These are phyloP conservation scores for Verticillium longisporum DNA, from an alignment of 2,329 filamentous ascomycete species.

Conservation along the genomic window DNA sequence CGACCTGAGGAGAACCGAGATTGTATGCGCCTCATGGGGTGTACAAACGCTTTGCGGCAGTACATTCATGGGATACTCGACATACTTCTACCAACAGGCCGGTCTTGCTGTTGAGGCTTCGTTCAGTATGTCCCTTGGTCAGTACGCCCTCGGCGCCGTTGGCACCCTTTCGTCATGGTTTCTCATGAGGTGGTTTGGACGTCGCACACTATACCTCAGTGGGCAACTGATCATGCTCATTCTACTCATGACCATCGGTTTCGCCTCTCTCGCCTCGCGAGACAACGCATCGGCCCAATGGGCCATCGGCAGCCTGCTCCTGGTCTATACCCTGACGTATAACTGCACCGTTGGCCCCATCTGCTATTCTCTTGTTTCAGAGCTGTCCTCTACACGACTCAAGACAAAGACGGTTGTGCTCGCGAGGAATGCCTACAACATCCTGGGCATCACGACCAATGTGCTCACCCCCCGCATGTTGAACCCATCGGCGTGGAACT, in stretches of 20 bases:
- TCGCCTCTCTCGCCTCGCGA: conserved; percentile 33
- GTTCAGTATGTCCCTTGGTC: conserved; percentile 32
- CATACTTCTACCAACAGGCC: conserved; percentile 36
- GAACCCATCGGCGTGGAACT: conserved; percentile 37
- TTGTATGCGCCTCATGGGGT: conserved; percentile 31
- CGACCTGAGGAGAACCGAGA: conserved; percentile 38
- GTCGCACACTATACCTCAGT: conserved; percentile 34
- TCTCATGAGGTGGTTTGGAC: conserved; percentile 34
- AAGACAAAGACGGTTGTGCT: conserved; percentile 39
- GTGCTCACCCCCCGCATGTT: conserved; percentile 39
- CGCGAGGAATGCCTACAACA: conserved; percentile 38
- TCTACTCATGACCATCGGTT: conserved; percentile 34
- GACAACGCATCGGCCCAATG: conserved; percentile 38
- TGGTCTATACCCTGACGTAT: conserved; percentile 37
- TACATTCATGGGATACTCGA: conserved; percentile 25
- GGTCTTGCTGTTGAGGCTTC: conserved; percentile 29
- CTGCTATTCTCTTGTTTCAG: conserved; percentile 35
- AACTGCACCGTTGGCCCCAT: conserved; percentile 38
- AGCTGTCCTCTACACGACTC: conserved; percentile 37
- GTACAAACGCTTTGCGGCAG: conserved; percentile 32
- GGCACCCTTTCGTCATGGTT: conserved; percentile 40
- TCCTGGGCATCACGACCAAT: conserved; percentile 38
- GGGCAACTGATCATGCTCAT: conserved; percentile 31
- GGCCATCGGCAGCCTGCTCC: conserved; percentile 38
- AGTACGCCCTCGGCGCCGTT: conserved; percentile 34